A percentile compares a stretch with the other conserved stretches of the same genome.
Conservation (phyloP, 441 rosid genomes). For the Mallotus japonicus region DNA sequence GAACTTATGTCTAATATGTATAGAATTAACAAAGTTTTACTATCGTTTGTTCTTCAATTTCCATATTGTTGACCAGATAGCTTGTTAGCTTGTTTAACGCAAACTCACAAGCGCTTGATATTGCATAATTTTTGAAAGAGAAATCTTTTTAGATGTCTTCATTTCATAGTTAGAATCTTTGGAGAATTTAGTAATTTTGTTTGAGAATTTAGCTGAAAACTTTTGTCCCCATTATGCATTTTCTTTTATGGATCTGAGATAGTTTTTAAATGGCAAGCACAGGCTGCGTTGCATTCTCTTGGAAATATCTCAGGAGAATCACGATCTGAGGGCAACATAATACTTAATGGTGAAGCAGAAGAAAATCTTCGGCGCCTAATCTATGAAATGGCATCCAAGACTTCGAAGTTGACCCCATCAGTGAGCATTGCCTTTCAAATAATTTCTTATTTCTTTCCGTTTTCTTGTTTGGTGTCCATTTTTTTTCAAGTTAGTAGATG, state of each 20-base stretch:
- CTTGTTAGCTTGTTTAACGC: neutral
- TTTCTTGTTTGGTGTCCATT: neutral
- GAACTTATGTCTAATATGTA: neutral
- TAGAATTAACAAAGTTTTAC: too few species aligned
- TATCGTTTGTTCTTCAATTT: neutral
- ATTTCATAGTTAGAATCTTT: neutral
- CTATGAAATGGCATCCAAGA: constrained; percentile 73
- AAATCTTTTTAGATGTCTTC: neutral
- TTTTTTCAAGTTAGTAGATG: constrained; percentile 5
- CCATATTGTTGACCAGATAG: neutral
- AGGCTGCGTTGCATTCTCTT: constrained; percentile 86
- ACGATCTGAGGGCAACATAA: constrained; percentile 43
- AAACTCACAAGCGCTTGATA: too few species aligned
- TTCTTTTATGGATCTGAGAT: constrained; percentile 7
- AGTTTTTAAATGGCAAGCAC: constrained; percentile 30
- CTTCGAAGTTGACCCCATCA: constrained; percentile 74
- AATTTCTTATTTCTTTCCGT: constrained; percentile 2
- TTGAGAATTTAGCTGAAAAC: neutral
- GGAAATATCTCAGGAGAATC: constrained; percentile 73
- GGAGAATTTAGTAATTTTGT: neutral
- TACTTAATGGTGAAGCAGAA: constrained; percentile 63
- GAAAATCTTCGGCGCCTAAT: constrained; percentile 61
- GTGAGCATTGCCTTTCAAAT: constrained; percentile 39
- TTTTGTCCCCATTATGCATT: neutral
- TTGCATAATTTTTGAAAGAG: neutral